Evolutionary conservation across 305 asterid species (phyloP), one percentile per base, ranked within the genome.

Genomic region (Withania somnifera): DNA sequence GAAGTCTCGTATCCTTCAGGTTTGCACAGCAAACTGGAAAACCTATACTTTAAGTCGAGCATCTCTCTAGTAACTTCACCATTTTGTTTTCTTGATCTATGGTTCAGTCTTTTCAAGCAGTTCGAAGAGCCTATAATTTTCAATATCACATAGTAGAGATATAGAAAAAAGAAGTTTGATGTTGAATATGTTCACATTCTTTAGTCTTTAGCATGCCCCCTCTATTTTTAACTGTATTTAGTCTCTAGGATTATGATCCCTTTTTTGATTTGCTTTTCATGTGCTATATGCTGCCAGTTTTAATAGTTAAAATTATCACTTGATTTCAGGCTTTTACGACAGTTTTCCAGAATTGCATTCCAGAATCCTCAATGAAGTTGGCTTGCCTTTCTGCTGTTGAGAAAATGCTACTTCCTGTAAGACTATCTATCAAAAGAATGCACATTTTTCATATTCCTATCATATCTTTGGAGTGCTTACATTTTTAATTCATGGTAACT

Each of bases 1-100:
- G 99, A 92, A 93, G 86, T 83, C 81, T 82, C 94, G 94, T 73
- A 86, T 93, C 84, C 94, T 96, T 83, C 90, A 89, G 99, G 99
- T 94, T 68, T 47, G 87, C 50, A 10, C 40, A 83, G 19, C 30
- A 14, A 85, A 53, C 60, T n/a, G 75, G 11, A 3, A 69, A 47
- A 17, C 50, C 50, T 24, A 8, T 50, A 15, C 32, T 51, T 60
- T 78, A 61, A 15, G 15, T 57, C 58, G 38, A 7, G 24, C 38
- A 26, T 11, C 45, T 68, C 13, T 14, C 6, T 52, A 66, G 17
- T 11, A 57, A 57, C 42, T 81, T 34, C 47, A 8, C 10, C 26
- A 47, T 32, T 40, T 47, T 53, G 38, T 26, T 8, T 54, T 24
- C 38, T 54, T 68, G 61, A 75, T 56, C 14, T 32, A 68, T 22